phyloP scores from a whole-genome alignment of 2,329 filamentous ascomycete genomes.

The Ophiobolus disseminans region DNA sequence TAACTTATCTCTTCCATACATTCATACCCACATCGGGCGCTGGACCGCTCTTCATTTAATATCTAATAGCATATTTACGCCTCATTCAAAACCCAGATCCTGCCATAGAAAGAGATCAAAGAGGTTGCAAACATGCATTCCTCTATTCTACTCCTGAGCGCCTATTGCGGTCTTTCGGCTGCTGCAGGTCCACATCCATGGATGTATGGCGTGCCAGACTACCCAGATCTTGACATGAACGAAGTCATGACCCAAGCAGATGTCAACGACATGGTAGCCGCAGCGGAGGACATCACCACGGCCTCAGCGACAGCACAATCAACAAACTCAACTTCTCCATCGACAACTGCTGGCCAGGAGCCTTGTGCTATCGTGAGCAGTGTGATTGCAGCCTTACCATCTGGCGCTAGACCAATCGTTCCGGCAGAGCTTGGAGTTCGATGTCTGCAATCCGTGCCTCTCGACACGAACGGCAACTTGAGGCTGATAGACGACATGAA shows the following conservation, averaged over 20 bases:
- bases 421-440: constrained; percentile 43
- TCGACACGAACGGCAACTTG: constrained; percentile 43
- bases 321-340: constrained; percentile 19
- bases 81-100: not conserved
- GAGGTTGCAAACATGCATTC: constrained; percentile 26
- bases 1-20: not conserved
- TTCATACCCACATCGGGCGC: constrained; percentile 15
- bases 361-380: constrained; percentile 43
- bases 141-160: constrained; percentile 25
- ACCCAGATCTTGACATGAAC: constrained; percentile 34
- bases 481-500: constrained; percentile 46
- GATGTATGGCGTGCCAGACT: constrained; percentile 45
- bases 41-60: constrained; percentile 28
- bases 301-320: constrained; percentile 19
- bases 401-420: constrained; percentile 35
- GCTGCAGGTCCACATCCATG: constrained; percentile 35
- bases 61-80: constrained; percentile 5
- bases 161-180: constrained; percentile 25
- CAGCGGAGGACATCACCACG: constrained; percentile 21
- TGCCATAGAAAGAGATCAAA: not conserved
- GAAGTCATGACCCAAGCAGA: constrained; percentile 35
- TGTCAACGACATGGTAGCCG: constrained; percentile 21
- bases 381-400: constrained; percentile 32
- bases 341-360: constrained; percentile 30
- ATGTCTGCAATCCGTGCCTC: constrained; percentile 48